These are phyloP conservation scores for Cajanus cajan DNA, from an alignment of 306 rosid species.

Conservation along the genomic window DNA sequence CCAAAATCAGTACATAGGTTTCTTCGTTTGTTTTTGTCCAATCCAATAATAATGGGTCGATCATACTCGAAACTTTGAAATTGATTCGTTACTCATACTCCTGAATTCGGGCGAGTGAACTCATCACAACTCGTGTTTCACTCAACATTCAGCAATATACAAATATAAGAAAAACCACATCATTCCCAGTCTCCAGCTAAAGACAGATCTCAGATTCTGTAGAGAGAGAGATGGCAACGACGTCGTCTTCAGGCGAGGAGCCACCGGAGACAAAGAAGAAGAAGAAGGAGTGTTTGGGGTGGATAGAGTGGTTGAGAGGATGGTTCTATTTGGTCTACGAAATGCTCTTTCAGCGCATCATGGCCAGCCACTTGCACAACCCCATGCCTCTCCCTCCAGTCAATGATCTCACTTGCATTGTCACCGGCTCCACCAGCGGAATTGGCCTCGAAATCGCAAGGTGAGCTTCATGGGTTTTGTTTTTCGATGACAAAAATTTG, in stretches of 20 bases:
- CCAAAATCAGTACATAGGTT: too few relatives aligned
- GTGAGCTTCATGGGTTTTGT: constrained; percentile 29
- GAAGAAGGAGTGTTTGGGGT: constrained; percentile 66
- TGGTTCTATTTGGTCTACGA: constrained; percentile 65
- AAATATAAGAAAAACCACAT: background rate
- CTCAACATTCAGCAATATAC: background rate
- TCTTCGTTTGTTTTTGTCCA: too few relatives aligned
- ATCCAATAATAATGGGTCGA: too few relatives aligned
- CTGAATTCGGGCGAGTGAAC: background rate
- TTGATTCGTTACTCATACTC: too few relatives aligned
- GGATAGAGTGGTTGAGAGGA: constrained; percentile 89
- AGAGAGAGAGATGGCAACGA: constrained; percentile 44
- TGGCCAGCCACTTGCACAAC: constrained; percentile 80
- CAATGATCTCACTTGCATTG: constrained; percentile 78
- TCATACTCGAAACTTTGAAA: too few relatives aligned
- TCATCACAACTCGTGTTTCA: background rate
- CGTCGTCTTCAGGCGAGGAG: constrained; percentile 43
- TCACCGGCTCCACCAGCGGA: constrained; percentile 97
- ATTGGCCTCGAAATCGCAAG: constrained; percentile 95
- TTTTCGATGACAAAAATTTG: background rate
- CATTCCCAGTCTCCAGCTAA: background rate
- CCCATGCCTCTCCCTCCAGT: constrained; percentile 88
- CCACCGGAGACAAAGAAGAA: constrained; percentile 23
- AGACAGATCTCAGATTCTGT: constrained; percentile 41
- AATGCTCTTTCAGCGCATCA: constrained; percentile 84